Evolutionary conservation across 2,329 filamentous ascomycete species (phyloP).

Genomic region (Calonectria hongkongensis): DNA sequence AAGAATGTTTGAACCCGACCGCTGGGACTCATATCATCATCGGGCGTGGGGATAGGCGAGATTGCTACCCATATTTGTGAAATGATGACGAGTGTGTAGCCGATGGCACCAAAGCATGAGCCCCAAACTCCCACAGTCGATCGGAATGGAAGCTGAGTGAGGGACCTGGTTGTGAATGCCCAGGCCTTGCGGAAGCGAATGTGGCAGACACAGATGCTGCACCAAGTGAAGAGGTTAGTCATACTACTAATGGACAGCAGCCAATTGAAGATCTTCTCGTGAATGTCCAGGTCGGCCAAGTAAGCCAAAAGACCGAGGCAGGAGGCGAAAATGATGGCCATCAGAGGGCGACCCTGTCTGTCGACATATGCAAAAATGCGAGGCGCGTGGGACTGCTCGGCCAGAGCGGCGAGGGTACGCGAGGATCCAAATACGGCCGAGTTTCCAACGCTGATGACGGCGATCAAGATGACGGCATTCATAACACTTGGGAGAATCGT

Average conservation of each 20-base stretch:
- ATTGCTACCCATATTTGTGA: conserved; percentile 93
- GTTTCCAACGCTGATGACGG: conserved; percentile 93
- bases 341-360: conserved; percentile 86
- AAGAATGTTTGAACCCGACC: conserved; percentile 81
- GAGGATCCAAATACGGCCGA: conserved; percentile 94
- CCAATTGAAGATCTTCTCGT: conserved; percentile 84
- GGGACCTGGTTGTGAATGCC: conserved; percentile 78
- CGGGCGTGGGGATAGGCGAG: conserved; percentile 78
- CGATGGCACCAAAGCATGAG: conserved; percentile 86
- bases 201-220: conserved; percentile 88
- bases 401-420: conserved; percentile 90
- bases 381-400: conserved; percentile 90
- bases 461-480: conserved; percentile 95
- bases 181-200: conserved; percentile 92
- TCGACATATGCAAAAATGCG: conserved; percentile 87
- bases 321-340: conserved; percentile 82
- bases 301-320: conserved; percentile 84
- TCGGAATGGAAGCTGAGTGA: conserved; percentile 86
- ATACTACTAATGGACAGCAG: conserved; percentile 84
- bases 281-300: conserved; percentile 78
- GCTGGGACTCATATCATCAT: conserved; percentile 59
- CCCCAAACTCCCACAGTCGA: conserved; percentile 86
- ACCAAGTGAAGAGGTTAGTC: conserved; percentile 86
- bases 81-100: conserved; percentile 84
- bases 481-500: conserved; percentile 88